phyloP scores from a whole-genome alignment of 225 moss, liverwort and hornwort species.

The Neckera pumila region DNA sequence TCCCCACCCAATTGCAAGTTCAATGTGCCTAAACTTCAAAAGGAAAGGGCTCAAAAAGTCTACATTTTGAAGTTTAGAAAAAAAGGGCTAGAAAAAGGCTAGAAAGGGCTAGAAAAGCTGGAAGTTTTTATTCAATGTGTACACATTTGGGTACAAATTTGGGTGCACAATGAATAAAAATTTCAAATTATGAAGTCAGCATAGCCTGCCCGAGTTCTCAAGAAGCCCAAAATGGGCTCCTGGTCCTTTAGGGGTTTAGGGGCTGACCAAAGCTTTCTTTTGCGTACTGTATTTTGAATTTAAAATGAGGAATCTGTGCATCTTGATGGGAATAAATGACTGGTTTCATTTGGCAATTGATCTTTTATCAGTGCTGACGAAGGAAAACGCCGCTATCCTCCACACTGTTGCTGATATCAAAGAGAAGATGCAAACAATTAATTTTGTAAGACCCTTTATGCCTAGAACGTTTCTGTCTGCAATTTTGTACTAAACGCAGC shows the following conservation, averaged over 20 bases:
- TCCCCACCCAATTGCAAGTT: background rate
- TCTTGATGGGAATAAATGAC: background rate
- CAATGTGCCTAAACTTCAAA: background rate
- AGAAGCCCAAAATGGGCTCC: background rate
- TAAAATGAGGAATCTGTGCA: background rate
- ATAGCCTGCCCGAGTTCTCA: background rate
- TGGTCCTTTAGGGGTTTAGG: background rate
- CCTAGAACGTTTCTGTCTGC: background rate
- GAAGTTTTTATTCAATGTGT: background rate
- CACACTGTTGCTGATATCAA: conserved; percentile 74
- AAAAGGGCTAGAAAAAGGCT: too few species aligned
- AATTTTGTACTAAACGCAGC: background rate
- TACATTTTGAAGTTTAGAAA: background rate
- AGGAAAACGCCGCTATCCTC: conserved; percentile 70
- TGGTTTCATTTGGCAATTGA: background rate
- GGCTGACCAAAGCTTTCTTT: background rate
- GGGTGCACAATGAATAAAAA: background rate
- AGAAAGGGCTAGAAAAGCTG: background rate
- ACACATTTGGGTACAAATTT: background rate
- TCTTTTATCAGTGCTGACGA: conserved; percentile 45
- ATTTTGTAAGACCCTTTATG: background rate
- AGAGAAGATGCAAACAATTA: conserved; percentile 24
- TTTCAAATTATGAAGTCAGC: background rate
- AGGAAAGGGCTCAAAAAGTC: background rate
- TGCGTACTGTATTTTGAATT: background rate